Evolutionary conservation across 805 yeast species (phyloP), one percentile per base, ranked within the genome.

Genomic region (Zygosaccharomyces rouxii): DNA sequence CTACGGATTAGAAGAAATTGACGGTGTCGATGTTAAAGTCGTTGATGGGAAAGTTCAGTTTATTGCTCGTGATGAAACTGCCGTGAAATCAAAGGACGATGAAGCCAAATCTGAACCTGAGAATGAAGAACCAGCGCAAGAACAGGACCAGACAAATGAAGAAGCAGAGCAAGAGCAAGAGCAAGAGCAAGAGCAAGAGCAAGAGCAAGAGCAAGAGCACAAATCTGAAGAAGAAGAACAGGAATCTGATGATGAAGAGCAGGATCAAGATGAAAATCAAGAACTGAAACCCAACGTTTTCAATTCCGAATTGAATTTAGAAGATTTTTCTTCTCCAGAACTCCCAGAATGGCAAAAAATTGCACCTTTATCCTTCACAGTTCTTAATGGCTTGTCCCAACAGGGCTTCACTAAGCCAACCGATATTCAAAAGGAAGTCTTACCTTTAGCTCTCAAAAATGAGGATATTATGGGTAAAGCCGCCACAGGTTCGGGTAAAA

Each of bases 401-500:
- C 67, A 83, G 10, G 79, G 77, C 1, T 94, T 85, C 66, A 59
- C 55, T 1, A 67, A 71, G 19, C 99, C 99, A 7, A 90, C 98
- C 0, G 86, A 83, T 29, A 89, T 94, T 60, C 99, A 94, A 68
- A 75, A 73, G 51, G 70, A 71, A 49, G 74, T 92, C 7, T 83
- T 94, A 47, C 96, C 98, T 2, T 59, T 74, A 23, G 88, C 92
- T 2, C 50, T 88, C 11, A 72, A 74, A 25, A 95, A 90, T 5
- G 75, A 74, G 30, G 98, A 94, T 68, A 79, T 94, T 3, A 82
- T 94, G 55, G 99, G 99, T 47, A 94, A 92, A 63, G 99, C 99
- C 13, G 84, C 94, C 9, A 94, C 99, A 1, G 99, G 99, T 65
- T 87, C 96, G 1, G 99, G 99, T 75, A 94, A 94, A 64, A 94